Evolutionary conservation across 768 basidiomycete species (phyloP), one percentile per base, ranked within the genome.

Genomic region (Xerocomus potaroensis): DNA sequence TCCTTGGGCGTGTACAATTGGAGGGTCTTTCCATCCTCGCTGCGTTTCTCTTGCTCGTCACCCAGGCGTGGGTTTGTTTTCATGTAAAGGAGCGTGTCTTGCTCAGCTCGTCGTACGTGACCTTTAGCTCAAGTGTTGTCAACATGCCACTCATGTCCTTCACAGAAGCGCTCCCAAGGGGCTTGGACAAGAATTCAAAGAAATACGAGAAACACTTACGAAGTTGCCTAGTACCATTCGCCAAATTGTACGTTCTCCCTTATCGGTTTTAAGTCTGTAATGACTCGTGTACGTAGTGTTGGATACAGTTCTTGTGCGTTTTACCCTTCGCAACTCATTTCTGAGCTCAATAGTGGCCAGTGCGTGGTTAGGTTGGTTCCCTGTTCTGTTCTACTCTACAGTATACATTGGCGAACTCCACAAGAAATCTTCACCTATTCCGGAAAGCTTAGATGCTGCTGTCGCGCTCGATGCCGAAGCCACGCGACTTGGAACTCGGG

Each of bases 311-410:
- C 64, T 88, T 90, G 84, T 89, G 61, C 57, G 82, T 67, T 22
- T n/a, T 18, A 31, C 29, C 27, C 10, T 26, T 39, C 16, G 9
- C 9, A 8, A 11, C n/a, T 23, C 35, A 8, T 16, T 29, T 54
- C 44, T 34, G 22, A 34, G 9, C 18, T 27, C 53, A 15, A 58
- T 18, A 5, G n/a, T 36, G 15, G 14, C 10, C 46, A 91, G 89
- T 50, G 77, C 82, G 11, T 94, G 83, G 83, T 74, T 93, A 49
- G 87, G 80, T 8, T 97, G 95, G 95, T 96, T 95, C 59, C 93
- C 94, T 0, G 69, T 92, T 21, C 73, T 95, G 1, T 93, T 94
- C 67, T 94, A 91, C 70, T 85, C 83, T 3, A 86, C 87, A 1
- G 71, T 90, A 21, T 97, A 92, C 67, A 76, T 96, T 44, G 88